Base-by-base conservation (phyloP, 495 filamentous ascomycete genomes). In the Aspergillus asperescens region DNA sequence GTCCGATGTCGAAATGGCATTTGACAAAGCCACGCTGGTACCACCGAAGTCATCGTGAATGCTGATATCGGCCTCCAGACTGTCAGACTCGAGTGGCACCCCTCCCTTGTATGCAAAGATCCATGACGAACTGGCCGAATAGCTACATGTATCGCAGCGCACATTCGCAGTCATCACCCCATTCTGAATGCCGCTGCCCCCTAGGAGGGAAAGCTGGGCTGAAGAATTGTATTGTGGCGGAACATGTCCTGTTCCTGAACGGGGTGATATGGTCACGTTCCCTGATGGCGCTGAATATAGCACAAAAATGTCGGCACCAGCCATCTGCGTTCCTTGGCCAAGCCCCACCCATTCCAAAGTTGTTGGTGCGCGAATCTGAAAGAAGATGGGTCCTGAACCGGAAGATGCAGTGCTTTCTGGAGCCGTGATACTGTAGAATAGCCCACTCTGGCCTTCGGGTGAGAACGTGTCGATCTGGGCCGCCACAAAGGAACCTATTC, bases 61-160 rank as follows among this genome's bases (percentile, higher is more conserved):
- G 7, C 34, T 25, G 50, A 94, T 82, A 12, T 42, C 49, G 0
- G 76, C 79, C 6, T 63, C 65, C 3, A 57, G 35, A 46, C 73
- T 74, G 9, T 76, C 71, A 9, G 81, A 79, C 28, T 78, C 71
- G 39, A 92, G 59, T 1, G 84, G 56, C 0, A 65, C 61, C 4
- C 89, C 86, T 10, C 64, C 58, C 48, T 81, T 81, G 63, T 77
- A 75, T 1, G 84, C 85, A 60, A 76, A 84, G 55, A 95, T 85
- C 81, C 86, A 92, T 10, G 67, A 58, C 0, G 53, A 50, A 16
- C 77, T 75, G 6, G 57, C 63, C 1, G 72, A 62, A 24, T 61
- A 66, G 10, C 55, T 75, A 58, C 87, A 89, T 27, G 72, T 82
- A 42, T 73, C 67, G 69, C 80, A 82, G 50, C 64, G 72, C 27